Evolutionary conservation across 2,329 filamentous ascomycete species (phyloP).

Genomic region (Lasiodiplodia citricola): DNA sequence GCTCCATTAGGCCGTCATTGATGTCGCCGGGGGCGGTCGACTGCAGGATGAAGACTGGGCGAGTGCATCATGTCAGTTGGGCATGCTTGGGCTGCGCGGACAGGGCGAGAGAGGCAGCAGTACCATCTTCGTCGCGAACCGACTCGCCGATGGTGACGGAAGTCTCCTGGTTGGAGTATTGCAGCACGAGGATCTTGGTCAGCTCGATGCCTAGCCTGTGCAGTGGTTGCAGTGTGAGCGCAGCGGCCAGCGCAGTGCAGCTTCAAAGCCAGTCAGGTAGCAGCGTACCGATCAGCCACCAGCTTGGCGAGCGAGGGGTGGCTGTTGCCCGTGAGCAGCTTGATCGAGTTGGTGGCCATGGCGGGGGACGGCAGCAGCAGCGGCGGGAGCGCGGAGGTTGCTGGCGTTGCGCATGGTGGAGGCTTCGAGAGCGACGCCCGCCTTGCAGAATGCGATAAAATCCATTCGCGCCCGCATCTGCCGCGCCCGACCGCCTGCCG

Average conservation of each 20-base stretch:
- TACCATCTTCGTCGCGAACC: constrained; percentile 93
- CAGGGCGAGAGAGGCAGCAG: constrained; percentile 43
- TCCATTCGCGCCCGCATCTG: constrained; percentile 15
- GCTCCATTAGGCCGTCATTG: constrained; percentile 97
- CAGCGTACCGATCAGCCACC: constrained; percentile 66
- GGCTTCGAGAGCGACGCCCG: constrained; percentile 13
- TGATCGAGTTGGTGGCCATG: constrained; percentile 77
- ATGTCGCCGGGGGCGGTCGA: constrained; percentile 94
- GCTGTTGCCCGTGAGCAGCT: constrained; percentile 76
- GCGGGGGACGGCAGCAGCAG: constrained; percentile 13
- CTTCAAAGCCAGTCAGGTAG: constrained; percentile 20
- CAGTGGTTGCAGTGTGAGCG: constrained; percentile 31
- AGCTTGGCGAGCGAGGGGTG: constrained; percentile 73
- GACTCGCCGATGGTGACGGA: constrained; percentile 95
- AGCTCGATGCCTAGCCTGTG: constrained; percentile 75
- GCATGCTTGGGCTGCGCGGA: constrained; percentile 28
- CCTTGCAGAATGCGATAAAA: constrained; percentile 23
- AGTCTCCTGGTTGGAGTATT: constrained; percentile 87
- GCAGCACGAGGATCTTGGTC: constrained; percentile 78
- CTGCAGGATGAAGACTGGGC: constrained; percentile 87
- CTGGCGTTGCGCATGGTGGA: constrained; percentile 23
- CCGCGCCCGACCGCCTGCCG: constrained; percentile 13
- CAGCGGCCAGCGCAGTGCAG: constrained; percentile 11
- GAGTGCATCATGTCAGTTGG: constrained; percentile 29
- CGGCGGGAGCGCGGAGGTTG: constrained; percentile 16